Percentiles rank a stretch among this genome's conserved stretches.
These are phyloP conservation scores for Abortiporus biennis DNA, from an alignment of 1,284 basidiomycete genomes.

Conservation along the genomic window DNA sequence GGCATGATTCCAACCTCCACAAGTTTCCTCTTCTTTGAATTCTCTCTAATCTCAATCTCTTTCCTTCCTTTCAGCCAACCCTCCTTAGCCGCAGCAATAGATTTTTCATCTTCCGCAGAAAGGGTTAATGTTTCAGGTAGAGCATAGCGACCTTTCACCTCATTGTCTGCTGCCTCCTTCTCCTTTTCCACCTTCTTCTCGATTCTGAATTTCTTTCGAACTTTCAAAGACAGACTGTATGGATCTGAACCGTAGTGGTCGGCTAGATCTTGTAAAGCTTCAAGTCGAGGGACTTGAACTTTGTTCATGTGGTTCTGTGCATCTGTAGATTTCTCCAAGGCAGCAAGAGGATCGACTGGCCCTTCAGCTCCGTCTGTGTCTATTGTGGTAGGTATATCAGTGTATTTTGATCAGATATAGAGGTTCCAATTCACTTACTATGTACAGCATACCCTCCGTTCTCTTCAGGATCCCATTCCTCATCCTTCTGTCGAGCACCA, in stretches of 20 bases:
- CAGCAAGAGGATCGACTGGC: conserved; percentile 77
- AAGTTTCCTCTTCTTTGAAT: conserved; percentile 3
- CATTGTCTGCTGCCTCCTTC: conserved; percentile 52
- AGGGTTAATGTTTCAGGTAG: conserved; percentile 60
- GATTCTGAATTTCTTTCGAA: conserved; percentile 77
- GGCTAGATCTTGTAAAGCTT: conserved; percentile 69
- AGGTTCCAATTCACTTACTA: conserved; percentile 40
- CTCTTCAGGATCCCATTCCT: conserved; percentile 95
- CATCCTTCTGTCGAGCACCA: conserved; percentile 87
- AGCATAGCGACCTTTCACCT: conserved; percentile 67
- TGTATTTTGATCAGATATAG: conserved; percentile 5
- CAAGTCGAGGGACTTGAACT: conserved; percentile 71
- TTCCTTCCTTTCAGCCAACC: conserved; percentile 40
- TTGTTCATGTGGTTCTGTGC: conserved; percentile 69
- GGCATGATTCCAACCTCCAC: conserved; percentile 24
- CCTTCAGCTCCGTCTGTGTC: conserved; percentile 65
- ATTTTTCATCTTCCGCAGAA: conserved; percentile 51
- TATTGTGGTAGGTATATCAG: conserved; percentile 19
- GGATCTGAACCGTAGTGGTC: conserved; percentile 80
- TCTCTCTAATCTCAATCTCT: conserved; percentile 1
- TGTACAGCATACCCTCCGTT: conserved; percentile 90
- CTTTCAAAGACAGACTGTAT: conserved; percentile 67
- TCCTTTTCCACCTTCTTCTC: conserved; percentile 60
- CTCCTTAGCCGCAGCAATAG: conserved; percentile 49
- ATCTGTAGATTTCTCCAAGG: conserved; percentile 81